Evolutionary conservation across 192 early-diverging fungal genomes (phyloP), one percentile per base, ranked within the genome.

Genomic region (Entomortierella beljakovae): DNA sequence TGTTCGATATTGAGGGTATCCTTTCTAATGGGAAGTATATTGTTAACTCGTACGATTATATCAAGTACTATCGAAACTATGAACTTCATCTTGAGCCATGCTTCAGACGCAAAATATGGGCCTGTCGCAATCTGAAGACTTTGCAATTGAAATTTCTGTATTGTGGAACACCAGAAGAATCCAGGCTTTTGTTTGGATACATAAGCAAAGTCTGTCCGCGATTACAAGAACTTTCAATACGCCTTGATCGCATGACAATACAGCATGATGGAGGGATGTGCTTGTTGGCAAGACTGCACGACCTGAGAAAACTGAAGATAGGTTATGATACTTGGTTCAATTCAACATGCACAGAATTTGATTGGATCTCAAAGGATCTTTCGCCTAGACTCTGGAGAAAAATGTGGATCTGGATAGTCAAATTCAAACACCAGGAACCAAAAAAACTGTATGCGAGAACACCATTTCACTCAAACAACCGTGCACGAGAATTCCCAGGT

Each of bases 171-270:
- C 6, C 11, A 9, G 29, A n/a, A n/a, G 3, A 6, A 32, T 16
- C 52, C 26, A 54, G 52, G 18, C 25, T 28, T 8, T 15, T 54
- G 25, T 54, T 54, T 54, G 52, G 52, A 18, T 54, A 54, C 18
- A 54, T 54, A 1, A 54, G 25, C n/a, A 54, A 54, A 54, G 52
- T 54, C 9, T 54, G 52, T 3, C 52, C 52, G 31, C 52, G 52
- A 32, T 18, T 54, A 6, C 28, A 54, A 28, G 52, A 54, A 16
- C 9, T 54, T 1, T 9, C 28, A 6, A 54, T 28, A 8, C 9
- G 26, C 15, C 50, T 13, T 26, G 29, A 28, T 9, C 9, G 13
- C 7, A 20, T 46, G 43, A 11, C 26, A 29, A 32, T 3, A n/a
- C 15, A 10, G 20, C 7, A 54, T 9, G 25, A 6, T 54, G 52